Conservation (phyloP, 2,329 filamentous ascomycete species). For the Ophiocordyceps camponoti-leonardi region DNA sequence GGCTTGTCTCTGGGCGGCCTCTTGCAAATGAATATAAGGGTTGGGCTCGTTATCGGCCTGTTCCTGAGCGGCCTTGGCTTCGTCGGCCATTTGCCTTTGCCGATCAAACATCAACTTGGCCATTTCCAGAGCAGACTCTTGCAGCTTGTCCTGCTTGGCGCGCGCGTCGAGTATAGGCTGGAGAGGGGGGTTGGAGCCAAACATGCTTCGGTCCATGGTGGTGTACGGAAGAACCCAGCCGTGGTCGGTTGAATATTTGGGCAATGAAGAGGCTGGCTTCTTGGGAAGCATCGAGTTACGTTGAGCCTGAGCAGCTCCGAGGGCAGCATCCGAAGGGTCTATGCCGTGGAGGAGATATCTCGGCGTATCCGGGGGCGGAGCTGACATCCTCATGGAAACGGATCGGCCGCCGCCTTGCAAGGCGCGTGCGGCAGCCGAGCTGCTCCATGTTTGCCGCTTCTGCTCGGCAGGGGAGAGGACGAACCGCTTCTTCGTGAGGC, state of each 20-base stretch:
- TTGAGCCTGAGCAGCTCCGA: slow-evolving; percentile 40
- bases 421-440: slow-evolving; percentile 54
- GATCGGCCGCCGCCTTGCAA: slow-evolving; percentile 24
- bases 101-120: slow-evolving; percentile 69
- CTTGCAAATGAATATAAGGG: slow-evolving; percentile 52
- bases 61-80: slow-evolving; percentile 21
- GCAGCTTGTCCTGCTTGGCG: slow-evolving; percentile 52
- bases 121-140: slow-evolving; percentile 77
- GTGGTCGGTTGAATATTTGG: slow-evolving; percentile 33
- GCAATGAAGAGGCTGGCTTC: slow-evolving; percentile 20
- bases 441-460: slow-evolving; percentile 30
- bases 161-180: slow-evolving; percentile 57
- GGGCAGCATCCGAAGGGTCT: not conserved
- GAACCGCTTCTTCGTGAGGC: slow-evolving; percentile 9
- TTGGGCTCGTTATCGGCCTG: slow-evolving; percentile 26
- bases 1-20: slow-evolving; percentile 72
- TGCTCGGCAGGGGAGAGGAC: slow-evolving; percentile 4
- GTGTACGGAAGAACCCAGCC: slow-evolving; percentile 51
- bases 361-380: slow-evolving; percentile 5
- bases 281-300: slow-evolving; percentile 27
- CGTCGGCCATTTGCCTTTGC: slow-evolving; percentile 44
- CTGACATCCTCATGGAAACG: slow-evolving; percentile 2
- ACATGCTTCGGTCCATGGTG: slow-evolving; percentile 58
- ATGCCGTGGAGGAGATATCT: not conserved
- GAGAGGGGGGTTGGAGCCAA: slow-evolving; percentile 57